These are phyloP conservation scores for Vitis rupestris DNA, from an alignment of 164 flowering plant species.

Conservation along the genomic window DNA sequence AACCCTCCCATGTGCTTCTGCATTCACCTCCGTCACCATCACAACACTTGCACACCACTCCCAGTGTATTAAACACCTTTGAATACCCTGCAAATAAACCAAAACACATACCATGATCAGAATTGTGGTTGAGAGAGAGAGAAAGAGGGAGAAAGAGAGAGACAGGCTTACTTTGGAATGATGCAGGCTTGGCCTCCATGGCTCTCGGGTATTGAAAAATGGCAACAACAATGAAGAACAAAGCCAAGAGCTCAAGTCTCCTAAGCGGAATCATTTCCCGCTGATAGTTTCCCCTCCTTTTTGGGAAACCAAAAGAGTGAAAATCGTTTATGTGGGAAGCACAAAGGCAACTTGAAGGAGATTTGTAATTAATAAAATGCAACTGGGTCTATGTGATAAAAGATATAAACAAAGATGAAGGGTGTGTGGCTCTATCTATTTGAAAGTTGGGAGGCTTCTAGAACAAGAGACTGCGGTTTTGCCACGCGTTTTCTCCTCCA, in stretches of 20 bases:
- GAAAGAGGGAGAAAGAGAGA: not conserved
- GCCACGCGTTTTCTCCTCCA: no score
- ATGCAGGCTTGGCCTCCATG: conserved; percentile 11
- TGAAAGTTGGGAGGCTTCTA: no score
- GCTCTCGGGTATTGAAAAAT: not conserved
- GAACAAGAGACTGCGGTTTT: no score
- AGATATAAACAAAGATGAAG: no score
- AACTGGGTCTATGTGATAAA: no score
- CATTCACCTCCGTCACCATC: conserved; percentile 27
- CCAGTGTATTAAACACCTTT: conserved; percentile 20
- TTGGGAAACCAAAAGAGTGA: no score
- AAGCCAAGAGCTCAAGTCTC: not conserved
- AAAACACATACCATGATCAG: not conserved
- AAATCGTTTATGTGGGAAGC: no score
- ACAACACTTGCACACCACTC: conserved; percentile 43
- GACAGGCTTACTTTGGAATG: conserved; percentile 5
- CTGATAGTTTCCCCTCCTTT: not conserved
- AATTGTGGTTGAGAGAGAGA: not conserved
- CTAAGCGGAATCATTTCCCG: not conserved
- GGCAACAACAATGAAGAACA: conserved; percentile 8
- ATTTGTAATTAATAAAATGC: no score
- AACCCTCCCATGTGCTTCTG: conserved; percentile 23
- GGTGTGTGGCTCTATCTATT: no score
- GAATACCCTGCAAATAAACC: conserved; percentile 12
- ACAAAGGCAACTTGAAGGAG: no score